Base-by-base conservation (phyloP, 169 alveolate species). In the Cryptosporidium muris region DNA sequence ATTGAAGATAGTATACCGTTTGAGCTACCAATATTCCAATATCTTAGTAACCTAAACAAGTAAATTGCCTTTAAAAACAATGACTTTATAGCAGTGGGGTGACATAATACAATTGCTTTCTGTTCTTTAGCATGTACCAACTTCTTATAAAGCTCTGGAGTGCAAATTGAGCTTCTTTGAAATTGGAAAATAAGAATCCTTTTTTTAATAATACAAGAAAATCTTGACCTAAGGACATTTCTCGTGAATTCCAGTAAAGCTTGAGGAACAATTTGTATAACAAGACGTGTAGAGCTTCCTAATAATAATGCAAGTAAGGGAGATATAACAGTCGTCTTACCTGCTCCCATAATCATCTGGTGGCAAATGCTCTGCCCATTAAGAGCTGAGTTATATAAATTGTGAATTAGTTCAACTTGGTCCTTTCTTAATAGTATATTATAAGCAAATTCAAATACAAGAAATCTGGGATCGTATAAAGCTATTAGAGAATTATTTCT, bases 291-390 rank as follows among this genome's bases (percentile, higher is more conserved):
- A 5, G 95, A 94, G 67, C 90, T 93, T 4, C 95, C 95, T 53
- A 94, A 80, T 49, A 94, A 80, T 89, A 95, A 88, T 12, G 96
- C 92, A 66, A 95, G 88, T 51, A 94, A 80, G 7, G 95, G 93
- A 1, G 94, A 82, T 16, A 92, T 91, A 34, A 95, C 97, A 0
- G 97, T 95, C 37, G 98, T 95, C 91, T 95, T 95, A 11, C 98
- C 98, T 4, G 95, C 96, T 48, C 98, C 98, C 98, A 95, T 95
- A 47, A 95, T 93, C 95, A 94, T 94, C 89, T 95, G 98, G 88
- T 95, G 97, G 68, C 97, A 94, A 65, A 94, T 89, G 80, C 95
- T 92, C 58, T 66, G 81, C 45, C 93, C 95, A 63, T 67, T 81
- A 58, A 91, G 91, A 47, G 91, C 90, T 62, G 88, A 64, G 34